These are phyloP conservation scores for Blastomyces emzantsi DNA, from an alignment of 2,329 filamentous ascomycete species.

Conservation along the genomic window DNA sequence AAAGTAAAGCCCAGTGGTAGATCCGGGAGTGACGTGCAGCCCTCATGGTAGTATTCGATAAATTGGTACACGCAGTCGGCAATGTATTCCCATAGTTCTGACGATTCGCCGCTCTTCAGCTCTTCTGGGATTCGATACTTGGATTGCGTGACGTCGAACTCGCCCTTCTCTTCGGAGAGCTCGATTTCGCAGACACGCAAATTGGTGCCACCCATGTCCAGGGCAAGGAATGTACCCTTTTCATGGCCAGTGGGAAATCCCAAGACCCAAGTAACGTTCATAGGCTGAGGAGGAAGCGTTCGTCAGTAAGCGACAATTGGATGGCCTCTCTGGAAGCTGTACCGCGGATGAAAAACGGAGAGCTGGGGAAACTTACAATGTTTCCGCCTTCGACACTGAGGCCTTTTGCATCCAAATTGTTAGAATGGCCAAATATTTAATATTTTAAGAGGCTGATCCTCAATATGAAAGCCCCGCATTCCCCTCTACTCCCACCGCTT, in stretches of 20 bases:
- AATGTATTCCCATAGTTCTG: conserved; percentile 92
- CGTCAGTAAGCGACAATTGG: conserved; percentile 12
- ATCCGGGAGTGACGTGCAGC: conserved; percentile 46
- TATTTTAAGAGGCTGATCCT: not conserved
- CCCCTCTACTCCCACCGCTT: not conserved
- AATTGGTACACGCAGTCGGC: conserved; percentile 89
- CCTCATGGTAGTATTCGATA: conserved; percentile 71
- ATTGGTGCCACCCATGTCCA: conserved; percentile 97
- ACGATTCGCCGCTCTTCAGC: conserved; percentile 72
- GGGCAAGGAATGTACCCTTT: conserved; percentile 74
- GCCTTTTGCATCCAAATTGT: conserved; percentile 41
- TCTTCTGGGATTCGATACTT: conserved; percentile 94
- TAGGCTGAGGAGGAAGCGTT: conserved; percentile 52
- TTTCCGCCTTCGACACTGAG: conserved; percentile 80
- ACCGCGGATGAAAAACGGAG: not conserved
- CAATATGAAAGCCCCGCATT: not conserved
- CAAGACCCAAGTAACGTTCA: conserved; percentile 98
- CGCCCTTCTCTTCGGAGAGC: conserved; percentile 74
- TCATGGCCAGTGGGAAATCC: conserved; percentile 78
- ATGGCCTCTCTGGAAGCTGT: not conserved
- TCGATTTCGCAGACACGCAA: conserved; percentile 85
- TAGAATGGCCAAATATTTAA: not conserved
- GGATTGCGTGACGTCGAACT: conserved; percentile 91
- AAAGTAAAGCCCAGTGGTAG: conserved; percentile 88
- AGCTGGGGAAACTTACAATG: conserved; percentile 57